Conservation (phyloP, 192 early-diverging fungal genomes). For the Allomyces macrogynus region DNA sequence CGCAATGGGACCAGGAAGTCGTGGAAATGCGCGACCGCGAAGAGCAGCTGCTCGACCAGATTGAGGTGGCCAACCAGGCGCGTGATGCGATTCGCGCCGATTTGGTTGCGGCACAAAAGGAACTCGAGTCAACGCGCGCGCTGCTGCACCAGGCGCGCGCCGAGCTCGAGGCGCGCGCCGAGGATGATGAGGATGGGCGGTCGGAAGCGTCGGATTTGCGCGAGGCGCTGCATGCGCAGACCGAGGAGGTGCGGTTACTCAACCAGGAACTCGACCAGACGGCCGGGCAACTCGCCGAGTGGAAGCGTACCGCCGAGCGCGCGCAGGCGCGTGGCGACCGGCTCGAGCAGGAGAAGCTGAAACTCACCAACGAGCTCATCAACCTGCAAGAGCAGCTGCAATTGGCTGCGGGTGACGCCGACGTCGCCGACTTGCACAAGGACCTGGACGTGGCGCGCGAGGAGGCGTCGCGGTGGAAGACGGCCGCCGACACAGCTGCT, state of each 20-base stretch:
- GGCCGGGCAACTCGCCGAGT: background rate
- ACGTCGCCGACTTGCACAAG: background rate
- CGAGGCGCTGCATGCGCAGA: no score
- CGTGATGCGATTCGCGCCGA: no score
- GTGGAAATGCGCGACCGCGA: no score
- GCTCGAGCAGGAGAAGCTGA: background rate
- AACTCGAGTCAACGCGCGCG: no score
- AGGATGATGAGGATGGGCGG: no score
- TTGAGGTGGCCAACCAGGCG: no score
- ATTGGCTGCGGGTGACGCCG: background rate
- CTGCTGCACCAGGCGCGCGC: no score
- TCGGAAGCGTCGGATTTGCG: no score
- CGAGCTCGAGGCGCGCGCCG: no score
- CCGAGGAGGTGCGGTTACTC: background rate
- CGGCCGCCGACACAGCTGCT: background rate
- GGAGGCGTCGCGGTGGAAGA: background rate
- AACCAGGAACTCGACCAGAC: background rate
- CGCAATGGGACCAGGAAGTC: no score
- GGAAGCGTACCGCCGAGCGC: background rate
- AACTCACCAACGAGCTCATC: background rate
- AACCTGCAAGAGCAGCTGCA: background rate
- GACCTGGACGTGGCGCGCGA: background rate
- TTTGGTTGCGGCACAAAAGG: no score
- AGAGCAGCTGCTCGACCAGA: no score
- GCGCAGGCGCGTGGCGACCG: background rate